Evolutionary conservation across 2,329 filamentous ascomycete genomes (phyloP).

Genomic region (Verticillium nonalfalfae): DNA sequence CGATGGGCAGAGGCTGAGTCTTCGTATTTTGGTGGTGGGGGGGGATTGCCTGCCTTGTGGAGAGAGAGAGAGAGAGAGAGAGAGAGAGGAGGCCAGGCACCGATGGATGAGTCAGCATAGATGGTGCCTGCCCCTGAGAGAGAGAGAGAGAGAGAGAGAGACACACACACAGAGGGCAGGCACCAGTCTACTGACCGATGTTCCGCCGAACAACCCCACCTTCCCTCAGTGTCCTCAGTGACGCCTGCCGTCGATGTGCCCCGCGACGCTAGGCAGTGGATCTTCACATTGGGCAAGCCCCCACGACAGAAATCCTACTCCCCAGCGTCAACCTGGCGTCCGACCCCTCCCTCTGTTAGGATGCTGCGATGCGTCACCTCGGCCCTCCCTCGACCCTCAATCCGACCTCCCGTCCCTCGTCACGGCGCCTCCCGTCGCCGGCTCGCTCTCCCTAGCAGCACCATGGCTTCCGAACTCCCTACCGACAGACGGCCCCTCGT

Average conservation of each 20-base stretch:
- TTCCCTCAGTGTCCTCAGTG: not conserved
- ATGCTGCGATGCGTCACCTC: not conserved
- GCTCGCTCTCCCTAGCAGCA: not conserved
- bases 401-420: not conserved
- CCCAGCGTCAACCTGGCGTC: not conserved
- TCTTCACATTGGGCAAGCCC: not conserved
- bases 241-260: not conserved
- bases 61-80: not conserved
- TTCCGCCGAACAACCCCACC: not conserved
- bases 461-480: conserved; percentile 20
- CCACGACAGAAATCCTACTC: not conserved
- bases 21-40: not conserved
- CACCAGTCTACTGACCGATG: too few relatives aligned
- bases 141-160: too few relatives aligned
- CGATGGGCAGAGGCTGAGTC: not conserved
- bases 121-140: not conserved
- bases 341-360: not conserved
- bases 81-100: too few relatives aligned
- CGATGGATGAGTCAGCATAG: not conserved
- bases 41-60: not conserved
- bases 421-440: conserved; percentile 7
- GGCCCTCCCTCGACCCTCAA: not conserved
- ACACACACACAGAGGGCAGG: too few relatives aligned
- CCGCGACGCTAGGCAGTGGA: not conserved
- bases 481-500: conserved; percentile 59